Evolutionary conservation across 2,329 filamentous ascomycete genomes (phyloP), one percentile per base, ranked within the genome.

Genomic region (Exophiala sp.): DNA sequence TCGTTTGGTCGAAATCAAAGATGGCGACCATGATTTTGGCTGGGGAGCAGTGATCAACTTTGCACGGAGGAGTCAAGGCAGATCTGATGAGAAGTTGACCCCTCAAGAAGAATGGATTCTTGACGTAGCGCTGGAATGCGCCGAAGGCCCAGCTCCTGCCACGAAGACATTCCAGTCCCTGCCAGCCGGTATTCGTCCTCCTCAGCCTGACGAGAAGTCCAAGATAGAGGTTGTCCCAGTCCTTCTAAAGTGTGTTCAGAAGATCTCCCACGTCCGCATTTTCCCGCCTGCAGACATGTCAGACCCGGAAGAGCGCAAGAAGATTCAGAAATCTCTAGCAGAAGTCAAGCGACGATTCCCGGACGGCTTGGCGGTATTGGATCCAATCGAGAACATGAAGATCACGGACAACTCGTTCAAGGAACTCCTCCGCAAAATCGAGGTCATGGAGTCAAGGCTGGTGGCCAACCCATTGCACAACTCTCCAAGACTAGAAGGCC

Each of bases 311-410:
- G 80, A 88, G 42, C 80, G 83, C 49, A 86, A 86, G 58, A 78
- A 76, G 1, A 75, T 85, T 24, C 76, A 79, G 47, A 86, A 84
- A 63, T 69, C 78, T 2, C 69, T 97, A 22, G 78, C 81, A 35
- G 91, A 97, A 67, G 83, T 95, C 13, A 80, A 86, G 68, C 82
- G 82, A 59, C 83, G 93, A 21, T 97, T 98, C 71, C 89, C 90
- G 0, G 93, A 98, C 64, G 93, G 93, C 2, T 73, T 98, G 49
- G 85, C 93, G 2, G 76, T 90, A 5, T 72, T 98, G 14, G 93
- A 98, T 63, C 93, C 93, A 0, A 84, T 98, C 32, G 90, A 97
- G 67, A 90, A 96, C 64, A 97, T 98, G 93, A 80, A 82, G 22
- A 97, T 98, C 62, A 84, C 77, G 2, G 93, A 97, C 62, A 89